Conservation (phyloP, 306 rosid species). For the Canavalia gladiata region DNA sequence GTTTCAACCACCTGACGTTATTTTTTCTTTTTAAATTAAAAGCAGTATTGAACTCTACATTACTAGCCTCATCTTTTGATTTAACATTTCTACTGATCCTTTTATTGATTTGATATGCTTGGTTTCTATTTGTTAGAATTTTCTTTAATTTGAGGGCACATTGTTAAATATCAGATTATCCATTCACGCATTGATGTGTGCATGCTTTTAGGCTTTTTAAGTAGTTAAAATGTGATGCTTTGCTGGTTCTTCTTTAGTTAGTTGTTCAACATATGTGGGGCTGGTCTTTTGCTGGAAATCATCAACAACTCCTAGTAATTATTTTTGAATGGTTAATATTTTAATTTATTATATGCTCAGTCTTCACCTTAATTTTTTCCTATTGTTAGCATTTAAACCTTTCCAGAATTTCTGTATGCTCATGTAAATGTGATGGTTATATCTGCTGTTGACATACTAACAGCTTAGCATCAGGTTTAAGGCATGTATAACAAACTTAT, state of each 20-base stretch:
- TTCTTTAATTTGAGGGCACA: background rate
- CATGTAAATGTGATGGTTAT: conserved; percentile 20
- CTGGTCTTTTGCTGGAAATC: conserved; percentile 28
- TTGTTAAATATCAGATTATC: background rate
- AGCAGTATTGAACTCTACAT: background rate
- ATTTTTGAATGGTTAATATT: conserved; percentile 18
- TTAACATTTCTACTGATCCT: background rate
- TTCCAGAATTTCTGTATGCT: conserved; percentile 16
- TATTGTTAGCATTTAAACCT: conserved; percentile 24
- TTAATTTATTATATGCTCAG: background rate
- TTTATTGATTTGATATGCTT: background rate
- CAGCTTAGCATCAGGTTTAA: conserved; percentile 17
- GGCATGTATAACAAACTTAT: conserved; percentile 14
- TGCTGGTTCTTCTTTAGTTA: background rate
- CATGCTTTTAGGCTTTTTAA: background rate
- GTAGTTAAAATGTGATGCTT: background rate
- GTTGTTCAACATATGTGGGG: background rate
- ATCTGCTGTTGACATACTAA: background rate
- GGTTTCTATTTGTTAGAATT: background rate
- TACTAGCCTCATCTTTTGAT: background rate
- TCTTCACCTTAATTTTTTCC: background rate
- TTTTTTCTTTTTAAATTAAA: background rate
- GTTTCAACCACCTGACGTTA: background rate
- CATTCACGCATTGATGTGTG: background rate
- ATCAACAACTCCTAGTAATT: background rate